Percentiles rank a stretch among this genome's conserved stretches.
These are phyloP conservation scores for Fusarium camptoceras DNA, from an alignment of 2,329 filamentous ascomycete species.

Conservation along the genomic window DNA sequence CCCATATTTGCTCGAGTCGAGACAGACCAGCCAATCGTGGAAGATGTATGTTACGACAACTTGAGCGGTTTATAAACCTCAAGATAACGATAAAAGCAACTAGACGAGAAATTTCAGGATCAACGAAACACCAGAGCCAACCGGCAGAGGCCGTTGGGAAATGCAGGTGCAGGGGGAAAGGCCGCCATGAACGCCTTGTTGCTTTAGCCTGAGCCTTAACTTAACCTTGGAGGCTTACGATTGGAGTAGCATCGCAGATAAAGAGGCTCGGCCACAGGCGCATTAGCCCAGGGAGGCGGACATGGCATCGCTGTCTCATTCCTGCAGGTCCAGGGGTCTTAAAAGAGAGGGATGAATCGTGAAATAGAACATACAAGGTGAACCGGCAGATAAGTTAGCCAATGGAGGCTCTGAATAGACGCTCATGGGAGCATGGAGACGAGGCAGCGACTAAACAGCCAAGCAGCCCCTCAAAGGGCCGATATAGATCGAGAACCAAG, in stretches of 20 bases:
- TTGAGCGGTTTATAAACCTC: slow-evolving; percentile 16
- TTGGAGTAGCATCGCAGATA: slow-evolving; percentile 32
- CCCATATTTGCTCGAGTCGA: slow-evolving; percentile 1
- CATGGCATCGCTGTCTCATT: slow-evolving; percentile 18
- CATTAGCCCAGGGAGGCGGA: slow-evolving; percentile 23
- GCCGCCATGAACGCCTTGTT: slow-evolving; percentile 21
- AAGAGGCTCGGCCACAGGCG: slow-evolving; percentile 27
- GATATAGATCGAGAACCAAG: slow-evolving; percentile 30
- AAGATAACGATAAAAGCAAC: slow-evolving; percentile 17
- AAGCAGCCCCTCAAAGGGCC: slow-evolving; percentile 35
- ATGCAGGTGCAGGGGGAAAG: slow-evolving; percentile 33
- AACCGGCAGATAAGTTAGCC: slow-evolving; percentile 24
- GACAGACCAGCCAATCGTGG: slow-evolving; percentile 10
- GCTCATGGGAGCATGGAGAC: slow-evolving; percentile 40
- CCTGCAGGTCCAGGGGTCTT: slow-evolving; percentile 12
- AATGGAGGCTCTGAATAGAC: slow-evolving; percentile 26
- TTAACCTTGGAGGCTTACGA: slow-evolving; percentile 6
- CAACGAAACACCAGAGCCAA: background rate
- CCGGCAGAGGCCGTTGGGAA: background rate
- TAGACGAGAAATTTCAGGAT: slow-evolving; percentile 11
- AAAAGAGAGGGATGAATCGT: background rate
- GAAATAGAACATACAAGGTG: slow-evolving; percentile 3
- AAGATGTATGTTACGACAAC: slow-evolving; percentile 1
- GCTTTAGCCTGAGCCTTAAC: slow-evolving; percentile 28
- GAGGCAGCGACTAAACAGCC: slow-evolving; percentile 18